Percentiles rank a stretch among this genome's conserved stretches.
Conservation (phyloP, 2,329 filamentous ascomycete species). For the Hypocrella siamensis region DNA sequence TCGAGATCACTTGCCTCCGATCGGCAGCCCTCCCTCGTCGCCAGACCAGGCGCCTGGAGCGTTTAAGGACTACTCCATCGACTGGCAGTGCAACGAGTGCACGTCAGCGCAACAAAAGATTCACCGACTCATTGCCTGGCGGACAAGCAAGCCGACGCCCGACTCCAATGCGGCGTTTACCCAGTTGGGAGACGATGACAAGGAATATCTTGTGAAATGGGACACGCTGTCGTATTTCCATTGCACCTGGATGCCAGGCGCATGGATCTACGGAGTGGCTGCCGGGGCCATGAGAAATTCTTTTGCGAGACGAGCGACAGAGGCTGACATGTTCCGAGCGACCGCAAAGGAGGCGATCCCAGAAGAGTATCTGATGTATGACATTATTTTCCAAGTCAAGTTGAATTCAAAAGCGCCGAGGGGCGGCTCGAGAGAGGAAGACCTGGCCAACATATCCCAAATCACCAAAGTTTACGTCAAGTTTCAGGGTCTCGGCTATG, state of each 20-base stretch:
- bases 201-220: conserved; percentile 91
- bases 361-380: conserved; percentile 69
- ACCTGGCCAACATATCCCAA: conserved; percentile 54
- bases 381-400: conserved; percentile 75
- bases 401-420: conserved; percentile 29
- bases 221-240: conserved; percentile 64
- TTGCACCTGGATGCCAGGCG: conserved; percentile 73
- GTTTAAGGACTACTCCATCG: conserved; percentile 54
- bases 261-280: conserved; percentile 70
- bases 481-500: conserved; percentile 82
- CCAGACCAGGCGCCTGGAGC: conserved; percentile 28
- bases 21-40: conserved; percentile 15
- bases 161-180: conserved; percentile 10
- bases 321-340: conserved; percentile 44
- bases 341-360: conserved; percentile 66
- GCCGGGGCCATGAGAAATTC: conserved; percentile 49
- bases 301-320: conserved; percentile 57
- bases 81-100: conserved; percentile 75
- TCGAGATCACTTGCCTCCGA: conserved; percentile 59
- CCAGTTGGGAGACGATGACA: conserved; percentile 47
- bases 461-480: conserved; percentile 70
- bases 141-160: conserved; percentile 34
- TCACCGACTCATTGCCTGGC: conserved; percentile 74
- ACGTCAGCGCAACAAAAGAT: conserved; percentile 49
- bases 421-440: conserved; percentile 47